Conservation (phyloP, 2,329 filamentous ascomycete genomes). For the Juglanconis oblonga region DNA sequence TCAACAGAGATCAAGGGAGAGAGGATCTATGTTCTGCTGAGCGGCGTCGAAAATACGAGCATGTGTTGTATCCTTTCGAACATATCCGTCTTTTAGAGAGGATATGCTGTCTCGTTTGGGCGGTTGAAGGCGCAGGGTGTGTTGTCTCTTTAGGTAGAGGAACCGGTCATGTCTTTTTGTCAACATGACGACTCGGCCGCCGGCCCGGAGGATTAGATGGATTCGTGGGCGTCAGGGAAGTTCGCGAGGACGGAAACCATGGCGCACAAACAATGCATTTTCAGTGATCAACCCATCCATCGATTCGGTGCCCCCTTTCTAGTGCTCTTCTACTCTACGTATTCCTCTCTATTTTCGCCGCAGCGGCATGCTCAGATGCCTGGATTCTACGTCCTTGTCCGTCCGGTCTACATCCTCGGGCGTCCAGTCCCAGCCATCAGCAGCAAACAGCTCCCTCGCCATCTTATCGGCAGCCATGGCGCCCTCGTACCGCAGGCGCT, state of each 20-base stretch:
- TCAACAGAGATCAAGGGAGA: constrained; percentile 17
- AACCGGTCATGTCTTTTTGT: no score
- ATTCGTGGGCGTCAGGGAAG: not conserved
- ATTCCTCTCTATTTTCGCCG: not conserved
- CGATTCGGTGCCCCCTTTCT: no score
- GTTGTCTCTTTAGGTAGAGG: no score
- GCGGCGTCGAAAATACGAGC: no score
- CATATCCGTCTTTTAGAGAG: no score
- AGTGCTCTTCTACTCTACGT: not conserved
- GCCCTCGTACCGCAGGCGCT: constrained; percentile 47
- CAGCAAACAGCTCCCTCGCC: constrained; percentile 53
- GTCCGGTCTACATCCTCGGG: constrained; percentile 36
- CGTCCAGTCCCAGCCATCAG: constrained; percentile 59
- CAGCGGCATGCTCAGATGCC: constrained; percentile 7
- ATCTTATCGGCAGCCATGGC: constrained; percentile 49
- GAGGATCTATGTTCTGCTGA: not conserved
- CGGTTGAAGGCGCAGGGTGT: no score
- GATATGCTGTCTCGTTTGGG: no score
- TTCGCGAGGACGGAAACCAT: not conserved
- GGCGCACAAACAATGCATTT: not conserved
- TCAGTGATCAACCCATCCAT: not conserved
- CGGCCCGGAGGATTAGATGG: no score
- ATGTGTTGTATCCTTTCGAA: no score
- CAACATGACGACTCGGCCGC: not conserved
- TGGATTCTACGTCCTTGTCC: not conserved